Percentiles rank a stretch among this genome's conserved stretches.
Evolutionary conservation across 2,329 filamentous ascomycete species (phyloP).

Genomic region (Cladosporium halotolerans): DNA sequence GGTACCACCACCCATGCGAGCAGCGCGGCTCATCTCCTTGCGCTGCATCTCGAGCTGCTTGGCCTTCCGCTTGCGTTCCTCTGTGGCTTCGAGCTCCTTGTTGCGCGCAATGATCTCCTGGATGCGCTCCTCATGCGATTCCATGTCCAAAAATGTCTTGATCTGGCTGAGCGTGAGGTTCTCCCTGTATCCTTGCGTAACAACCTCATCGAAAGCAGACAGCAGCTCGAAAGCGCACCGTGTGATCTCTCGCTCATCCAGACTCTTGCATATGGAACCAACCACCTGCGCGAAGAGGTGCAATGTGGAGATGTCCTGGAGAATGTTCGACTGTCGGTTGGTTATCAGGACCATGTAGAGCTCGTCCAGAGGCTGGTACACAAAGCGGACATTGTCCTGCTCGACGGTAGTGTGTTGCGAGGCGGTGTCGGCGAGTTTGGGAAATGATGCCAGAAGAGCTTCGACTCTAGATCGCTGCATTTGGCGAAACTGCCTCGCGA

Average conservation of each 20-base stretch:
- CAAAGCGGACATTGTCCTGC: slow-evolving; percentile 98
- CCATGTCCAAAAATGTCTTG: slow-evolving; percentile 99
- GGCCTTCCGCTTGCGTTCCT: slow-evolving; percentile 96
- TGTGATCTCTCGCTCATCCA: slow-evolving; percentile 92
- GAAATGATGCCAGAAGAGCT: slow-evolving; percentile 91
- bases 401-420: slow-evolving; percentile 98
- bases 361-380: slow-evolving; percentile 98
- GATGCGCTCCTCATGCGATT: slow-evolving; percentile 96
- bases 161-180: slow-evolving; percentile 96
- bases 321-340: slow-evolving; percentile 97
- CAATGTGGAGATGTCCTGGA: slow-evolving; percentile 97
- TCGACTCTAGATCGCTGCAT: slow-evolving; percentile 96
- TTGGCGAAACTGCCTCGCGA: slow-evolving; percentile 95
- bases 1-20: slow-evolving; percentile 44
- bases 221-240: slow-evolving; percentile 94
- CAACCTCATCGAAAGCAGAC: slow-evolving; percentile 93
- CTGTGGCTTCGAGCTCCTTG: slow-evolving; percentile 95
- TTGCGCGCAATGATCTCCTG: slow-evolving; percentile 96
- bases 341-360: slow-evolving; percentile 99
- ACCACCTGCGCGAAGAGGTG: slow-evolving; percentile 98
- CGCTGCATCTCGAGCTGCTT: slow-evolving; percentile 99
- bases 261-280: slow-evolving; percentile 87
- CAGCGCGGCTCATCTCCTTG: slow-evolving; percentile 82
- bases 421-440: slow-evolving; percentile 90
- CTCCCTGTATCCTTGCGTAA: slow-evolving; percentile 91